Base-by-base conservation (phyloP, 1,139 yeast genomes). In the Suhomyces anneliseae region DNA sequence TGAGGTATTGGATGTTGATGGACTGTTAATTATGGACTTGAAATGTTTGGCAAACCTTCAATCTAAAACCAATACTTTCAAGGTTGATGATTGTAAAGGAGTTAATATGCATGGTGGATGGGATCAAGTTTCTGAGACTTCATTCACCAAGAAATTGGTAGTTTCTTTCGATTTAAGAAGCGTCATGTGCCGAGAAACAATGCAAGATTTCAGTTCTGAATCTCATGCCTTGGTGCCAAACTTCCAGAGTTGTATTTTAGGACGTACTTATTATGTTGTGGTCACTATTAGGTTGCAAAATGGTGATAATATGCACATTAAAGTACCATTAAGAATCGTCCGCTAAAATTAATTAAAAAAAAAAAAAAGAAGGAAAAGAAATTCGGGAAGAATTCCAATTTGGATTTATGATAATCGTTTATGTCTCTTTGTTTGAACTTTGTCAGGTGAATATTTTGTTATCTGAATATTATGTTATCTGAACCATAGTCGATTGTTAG, bases 241-340 rank as follows among this genome's bases (percentile, higher is more conserved):
- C 27, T 63, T 64, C 50, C 68, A 65, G 45, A 61, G 64, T 34
- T 64, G 69, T 43, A 56, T 62, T 14, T 51, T 62, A 38, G 67
- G 68, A 11, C 55, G 69, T 7, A 54, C 57, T 44, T 65, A 65
- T 52, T 62, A 58, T 46, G 39, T 61, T 15, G 48, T 50, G 15
- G 48, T 64, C 2, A 50, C 51, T 8, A 47, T 62, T 14, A 51
- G 51, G 46, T 48, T 62, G 11, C 54, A 52, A 38, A 56, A 57
- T 35, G 54, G 57, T 15, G 66, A 62, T 24, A 47, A 46, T 15
- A 35, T 57, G 33, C 47, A 52, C 9, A 39, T 62, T 27, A 62
- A 61, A 47, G 54, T 62, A 9, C 64, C 65, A 7, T 39, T 62
- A 24, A 45, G 46, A 10, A 56, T 63, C 8, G 55, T 54, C 35